Evolutionary conservation across 768 basidiomycete species (phyloP).

Genomic region (Naematelia aurantialba): DNA sequence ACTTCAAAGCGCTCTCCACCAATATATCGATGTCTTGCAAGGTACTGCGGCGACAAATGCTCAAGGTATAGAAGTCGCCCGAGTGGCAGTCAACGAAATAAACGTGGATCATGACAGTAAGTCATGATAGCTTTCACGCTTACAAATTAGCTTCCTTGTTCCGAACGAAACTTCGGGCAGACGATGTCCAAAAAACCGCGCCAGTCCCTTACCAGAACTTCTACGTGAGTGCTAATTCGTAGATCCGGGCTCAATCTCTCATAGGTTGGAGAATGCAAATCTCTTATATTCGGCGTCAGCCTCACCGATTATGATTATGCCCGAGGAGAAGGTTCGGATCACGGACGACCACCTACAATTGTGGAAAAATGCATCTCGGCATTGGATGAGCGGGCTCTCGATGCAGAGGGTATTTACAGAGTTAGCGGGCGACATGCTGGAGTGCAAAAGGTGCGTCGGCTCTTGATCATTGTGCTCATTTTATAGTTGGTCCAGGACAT

Average conservation of each 20-base stretch:
- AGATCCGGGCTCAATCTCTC: slow-evolving; percentile 67
- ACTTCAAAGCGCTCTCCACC: slow-evolving; percentile 63
- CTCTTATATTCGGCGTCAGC: slow-evolving; percentile 83
- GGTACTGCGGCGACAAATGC: slow-evolving; percentile 74
- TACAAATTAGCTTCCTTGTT: slow-evolving; percentile 29
- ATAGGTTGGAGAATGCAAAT: slow-evolving; percentile 76
- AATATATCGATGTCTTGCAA: slow-evolving; percentile 74
- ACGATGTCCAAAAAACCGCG: slow-evolving; percentile 16
- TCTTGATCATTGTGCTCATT: slow-evolving; percentile 1
- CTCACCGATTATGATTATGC: slow-evolving; percentile 84
- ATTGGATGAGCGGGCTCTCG: slow-evolving; percentile 65
- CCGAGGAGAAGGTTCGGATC: slow-evolving; percentile 67
- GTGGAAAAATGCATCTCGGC: slow-evolving; percentile 75
- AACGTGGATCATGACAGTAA: slow-evolving; percentile 67
- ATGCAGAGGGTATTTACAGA: slow-evolving; percentile 48
- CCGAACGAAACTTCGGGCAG: slow-evolving; percentile 19
- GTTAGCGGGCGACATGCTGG: slow-evolving; percentile 62
- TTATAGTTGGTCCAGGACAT: slow-evolving; percentile 75
- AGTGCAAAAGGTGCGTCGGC: slow-evolving; percentile 66
- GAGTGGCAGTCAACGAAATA: slow-evolving; percentile 62
- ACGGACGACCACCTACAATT: slow-evolving; percentile 61
- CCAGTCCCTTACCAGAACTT: slow-evolving; percentile 48
- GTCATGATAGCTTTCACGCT: slow-evolving; percentile 18
- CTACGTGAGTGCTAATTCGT: slow-evolving; percentile 54
- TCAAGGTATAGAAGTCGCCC: slow-evolving; percentile 66